These are phyloP conservation scores for Termitomyces sp. DNA, from an alignment of 768 basidiomycete genomes.

Conservation along the genomic window DNA sequence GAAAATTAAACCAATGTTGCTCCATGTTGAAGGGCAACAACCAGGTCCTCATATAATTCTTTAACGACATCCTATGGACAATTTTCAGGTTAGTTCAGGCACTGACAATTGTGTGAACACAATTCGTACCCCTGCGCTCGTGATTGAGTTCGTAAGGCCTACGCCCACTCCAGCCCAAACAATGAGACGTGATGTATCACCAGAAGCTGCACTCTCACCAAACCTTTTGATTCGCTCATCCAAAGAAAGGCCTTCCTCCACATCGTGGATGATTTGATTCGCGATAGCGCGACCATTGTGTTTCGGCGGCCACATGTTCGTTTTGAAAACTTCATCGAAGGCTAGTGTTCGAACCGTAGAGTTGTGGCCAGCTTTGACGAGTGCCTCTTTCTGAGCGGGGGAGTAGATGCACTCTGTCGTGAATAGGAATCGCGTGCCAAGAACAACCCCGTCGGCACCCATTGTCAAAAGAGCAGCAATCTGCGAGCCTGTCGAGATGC, in stretches of 20 bases:
- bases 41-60: too few relatives aligned
- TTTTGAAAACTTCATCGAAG: slow-evolving; percentile 32
- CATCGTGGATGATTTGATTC: slow-evolving; percentile 4
- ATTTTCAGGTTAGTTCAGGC: too few relatives aligned
- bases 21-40: too few relatives aligned
- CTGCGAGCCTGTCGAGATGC: slow-evolving; percentile 43
- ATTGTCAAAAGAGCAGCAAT: slow-evolving; percentile 39
- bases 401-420: slow-evolving; percentile 43
- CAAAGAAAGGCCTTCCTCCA: slow-evolving; percentile 25
- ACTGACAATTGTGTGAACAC: too few relatives aligned
- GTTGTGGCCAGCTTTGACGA: slow-evolving; percentile 32
- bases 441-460: slow-evolving; percentile 44
- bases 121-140: slow-evolving; percentile 9
- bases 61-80: too few relatives aligned
- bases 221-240: slow-evolving; percentile 26
- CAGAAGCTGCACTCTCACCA: slow-evolving; percentile 27
- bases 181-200: slow-evolving; percentile 31
- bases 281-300: slow-evolving; percentile 6
- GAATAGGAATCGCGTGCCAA: slow-evolving; percentile 50
- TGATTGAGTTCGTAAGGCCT: slow-evolving; percentile 24
- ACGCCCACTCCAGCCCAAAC: slow-evolving; percentile 46
- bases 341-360: slow-evolving; percentile 37
- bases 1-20: too few relatives aligned
- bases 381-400: slow-evolving; percentile 34
- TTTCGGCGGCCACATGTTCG: slow-evolving; percentile 8